Evolutionary conservation across 768 basidiomycete species (phyloP).

Genomic region (Dioszegia hungarica): DNA sequence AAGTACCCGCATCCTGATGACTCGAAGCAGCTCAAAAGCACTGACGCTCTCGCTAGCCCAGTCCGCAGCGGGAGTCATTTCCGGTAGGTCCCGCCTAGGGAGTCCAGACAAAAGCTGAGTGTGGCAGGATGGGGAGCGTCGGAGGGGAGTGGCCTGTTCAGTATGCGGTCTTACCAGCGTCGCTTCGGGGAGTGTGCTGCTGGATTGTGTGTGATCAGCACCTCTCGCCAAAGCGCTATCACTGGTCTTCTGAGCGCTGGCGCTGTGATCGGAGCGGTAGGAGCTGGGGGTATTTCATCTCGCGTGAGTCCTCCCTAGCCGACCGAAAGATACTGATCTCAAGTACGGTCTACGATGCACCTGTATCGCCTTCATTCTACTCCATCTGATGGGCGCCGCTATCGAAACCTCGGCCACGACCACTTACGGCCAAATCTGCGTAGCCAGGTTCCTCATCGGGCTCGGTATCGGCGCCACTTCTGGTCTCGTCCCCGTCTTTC

Average conservation of each 20-base stretch:
- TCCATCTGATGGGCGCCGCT: slow-evolving; percentile 45
- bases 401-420: slow-evolving; percentile 44
- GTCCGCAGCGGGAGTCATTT: slow-evolving; percentile 44
- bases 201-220: slow-evolving; percentile 35
- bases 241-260: slow-evolving; percentile 44
- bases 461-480: slow-evolving; percentile 44
- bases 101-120: not conserved
- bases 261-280: slow-evolving; percentile 44
- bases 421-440: slow-evolving; percentile 42
- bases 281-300: slow-evolving; percentile 33
- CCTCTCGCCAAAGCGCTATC: slow-evolving; percentile 43
- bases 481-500: slow-evolving; percentile 38
- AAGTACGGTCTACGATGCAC: slow-evolving; percentile 39
- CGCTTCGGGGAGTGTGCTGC: slow-evolving; percentile 40
- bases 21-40: slow-evolving; percentile 34
- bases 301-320: not conserved
- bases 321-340: not conserved
- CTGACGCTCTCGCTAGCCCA: slow-evolving; percentile 46
- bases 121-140: slow-evolving; percentile 42
- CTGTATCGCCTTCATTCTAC: slow-evolving; percentile 42
- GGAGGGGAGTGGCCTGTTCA: slow-evolving; percentile 45
- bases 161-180: slow-evolving; percentile 31
- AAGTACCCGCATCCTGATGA: too few species aligned
- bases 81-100: slow-evolving; percentile 10
- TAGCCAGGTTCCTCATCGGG: slow-evolving; percentile 43